phyloP scores from a whole-genome alignment of 164 flowering plant species.

The Malania oleifera region DNA sequence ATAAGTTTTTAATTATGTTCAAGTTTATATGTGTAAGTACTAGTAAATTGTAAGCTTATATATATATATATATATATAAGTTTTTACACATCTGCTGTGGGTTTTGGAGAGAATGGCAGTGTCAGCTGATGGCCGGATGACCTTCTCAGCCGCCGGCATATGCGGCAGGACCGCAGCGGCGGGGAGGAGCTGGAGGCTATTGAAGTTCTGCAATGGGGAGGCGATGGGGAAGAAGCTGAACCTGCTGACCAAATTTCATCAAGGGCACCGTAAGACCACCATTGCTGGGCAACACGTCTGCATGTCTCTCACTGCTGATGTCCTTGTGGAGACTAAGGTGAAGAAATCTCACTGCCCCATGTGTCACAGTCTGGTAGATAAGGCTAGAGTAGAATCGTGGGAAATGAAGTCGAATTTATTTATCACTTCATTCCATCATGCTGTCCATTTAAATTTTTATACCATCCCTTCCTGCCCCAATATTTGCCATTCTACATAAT shows the following conservation, averaged over 20 bases:
- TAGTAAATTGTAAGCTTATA: too few species aligned
- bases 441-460: too few species aligned
- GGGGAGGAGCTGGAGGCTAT: slow-evolving; percentile 25
- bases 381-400: too few species aligned
- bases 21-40: background rate
- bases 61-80: background rate
- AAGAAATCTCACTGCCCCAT: too few species aligned
- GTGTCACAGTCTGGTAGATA: too few species aligned
- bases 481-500: too few species aligned
- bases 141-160: slow-evolving; percentile 35
- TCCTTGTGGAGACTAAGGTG: slow-evolving; percentile 54
- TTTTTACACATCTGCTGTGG: background rate
- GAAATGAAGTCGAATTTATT: too few species aligned
- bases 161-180: slow-evolving; percentile 25
- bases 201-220: slow-evolving; percentile 58
- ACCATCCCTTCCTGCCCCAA: too few species aligned
- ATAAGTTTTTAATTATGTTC: too few species aligned
- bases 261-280: slow-evolving; percentile 1
- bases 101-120: slow-evolving; percentile 38
- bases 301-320: slow-evolving; percentile 46
- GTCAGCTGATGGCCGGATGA: slow-evolving; percentile 40
- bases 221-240: slow-evolving; percentile 70
- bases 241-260: background rate
- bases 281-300: slow-evolving; percentile 21
- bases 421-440: too few species aligned